A percentile compares a stretch with the other conserved stretches of the same genome.
Conservation (phyloP, 257 asterid genomes). For the Forsythia suspensa region DNA sequence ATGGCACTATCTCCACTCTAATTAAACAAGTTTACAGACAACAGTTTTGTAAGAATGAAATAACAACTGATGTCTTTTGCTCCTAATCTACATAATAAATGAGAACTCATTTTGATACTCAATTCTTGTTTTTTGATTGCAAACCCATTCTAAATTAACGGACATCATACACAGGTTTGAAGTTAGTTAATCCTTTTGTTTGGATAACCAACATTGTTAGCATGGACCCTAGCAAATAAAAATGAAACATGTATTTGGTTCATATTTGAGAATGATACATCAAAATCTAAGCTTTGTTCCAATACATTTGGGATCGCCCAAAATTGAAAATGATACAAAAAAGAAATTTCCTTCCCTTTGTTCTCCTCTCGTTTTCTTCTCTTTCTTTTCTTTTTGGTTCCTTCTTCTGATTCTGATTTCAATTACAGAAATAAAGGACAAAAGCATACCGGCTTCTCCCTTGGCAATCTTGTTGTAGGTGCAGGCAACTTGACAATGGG, state of each 20-base stretch:
- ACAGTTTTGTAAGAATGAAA: background rate
- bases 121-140: background rate
- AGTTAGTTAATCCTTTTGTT: background rate
- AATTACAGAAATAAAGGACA: background rate
- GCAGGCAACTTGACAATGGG: constrained; percentile 81
- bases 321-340: background rate
- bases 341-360: background rate
- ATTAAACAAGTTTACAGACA: background rate
- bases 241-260: background rate
- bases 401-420: background rate
- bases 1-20: no score
- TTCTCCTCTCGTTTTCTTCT: background rate
- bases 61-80: background rate
- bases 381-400: background rate
- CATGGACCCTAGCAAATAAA: no score
- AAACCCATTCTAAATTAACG: background rate
- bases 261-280: background rate
- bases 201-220: background rate
- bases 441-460: constrained; percentile 76
- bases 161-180: background rate
- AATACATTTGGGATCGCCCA: background rate
- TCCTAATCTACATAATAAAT: background rate
- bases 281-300: background rate
- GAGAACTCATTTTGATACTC: background rate
- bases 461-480: constrained; percentile 73